Conservation (phyloP, 345 rosid species). For the Ailanthus altissimus region DNA sequence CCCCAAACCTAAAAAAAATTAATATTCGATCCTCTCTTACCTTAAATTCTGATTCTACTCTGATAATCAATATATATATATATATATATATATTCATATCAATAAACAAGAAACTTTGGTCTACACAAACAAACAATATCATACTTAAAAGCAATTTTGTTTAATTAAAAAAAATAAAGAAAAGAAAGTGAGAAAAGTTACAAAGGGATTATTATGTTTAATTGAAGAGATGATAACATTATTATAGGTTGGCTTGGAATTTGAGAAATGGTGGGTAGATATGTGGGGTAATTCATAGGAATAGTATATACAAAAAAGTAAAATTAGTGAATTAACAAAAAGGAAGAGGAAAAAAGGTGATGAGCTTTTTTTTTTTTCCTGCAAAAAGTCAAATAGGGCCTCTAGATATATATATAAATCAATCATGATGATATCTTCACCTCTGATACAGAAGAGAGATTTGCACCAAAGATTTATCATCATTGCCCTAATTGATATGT, state of each 20-base stretch:
- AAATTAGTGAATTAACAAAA: conserved; percentile 18
- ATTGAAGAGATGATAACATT: conserved; percentile 44
- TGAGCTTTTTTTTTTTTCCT: conserved; percentile 41
- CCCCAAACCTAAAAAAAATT: too few relatives aligned
- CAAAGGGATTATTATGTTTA: conserved; percentile 24
- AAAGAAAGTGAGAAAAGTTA: not conserved
- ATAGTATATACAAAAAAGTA: conserved; percentile 12
- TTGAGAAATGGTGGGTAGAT: conserved; percentile 58
- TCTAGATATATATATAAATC: conserved; percentile 35
- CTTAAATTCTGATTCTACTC: too few relatives aligned
- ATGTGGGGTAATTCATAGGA: conserved; percentile 15
- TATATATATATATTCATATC: conserved; percentile 13
- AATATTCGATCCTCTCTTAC: too few relatives aligned
- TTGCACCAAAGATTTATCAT: conserved; percentile 91
- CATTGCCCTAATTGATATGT: conserved; percentile 54
- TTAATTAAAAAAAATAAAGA: not conserved
- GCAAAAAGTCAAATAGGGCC: conserved; percentile 72
- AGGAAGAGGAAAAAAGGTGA: conserved; percentile 40
- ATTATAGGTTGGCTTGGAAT: conserved; percentile 58
- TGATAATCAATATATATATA: too few relatives aligned
- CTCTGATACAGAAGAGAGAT: conserved; percentile 62
- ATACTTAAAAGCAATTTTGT: not conserved
- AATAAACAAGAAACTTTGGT: conserved; percentile 10
- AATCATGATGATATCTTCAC: conserved; percentile 78
- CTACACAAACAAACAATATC: not conserved